Conservation (phyloP, 73 alveolate genomes). For the Blepharisma japonicum region DNA sequence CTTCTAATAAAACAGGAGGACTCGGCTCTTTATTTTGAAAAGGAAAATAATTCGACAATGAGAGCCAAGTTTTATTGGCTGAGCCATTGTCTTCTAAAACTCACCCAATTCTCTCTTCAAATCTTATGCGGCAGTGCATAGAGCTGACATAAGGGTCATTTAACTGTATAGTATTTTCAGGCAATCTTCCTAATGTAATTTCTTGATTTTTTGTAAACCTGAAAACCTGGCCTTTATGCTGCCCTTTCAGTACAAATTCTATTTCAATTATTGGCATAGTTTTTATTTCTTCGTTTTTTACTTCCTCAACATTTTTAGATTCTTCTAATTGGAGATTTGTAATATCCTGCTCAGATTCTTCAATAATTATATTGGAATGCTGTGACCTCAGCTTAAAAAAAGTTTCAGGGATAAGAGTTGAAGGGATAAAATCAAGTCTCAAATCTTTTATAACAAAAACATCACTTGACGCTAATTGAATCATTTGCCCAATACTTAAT, state of each 20-base stretch:
- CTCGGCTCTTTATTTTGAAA: not conserved
- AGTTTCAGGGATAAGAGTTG: no score
- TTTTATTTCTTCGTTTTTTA: not conserved
- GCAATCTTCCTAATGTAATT: conserved; percentile 2
- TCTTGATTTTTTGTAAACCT: not conserved
- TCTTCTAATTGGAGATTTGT: no score
- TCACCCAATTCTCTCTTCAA: not conserved
- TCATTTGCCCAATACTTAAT: not conserved
- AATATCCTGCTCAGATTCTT: no score
- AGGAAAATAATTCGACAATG: not conserved
- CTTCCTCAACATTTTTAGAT: not conserved
- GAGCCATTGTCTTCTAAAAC: not conserved
- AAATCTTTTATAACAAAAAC: not conserved
- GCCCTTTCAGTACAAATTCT: conserved; percentile 9
- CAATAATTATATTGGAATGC: no score
- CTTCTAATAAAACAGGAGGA: not conserved
- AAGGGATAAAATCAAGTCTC: no score
- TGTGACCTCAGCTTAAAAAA: no score
- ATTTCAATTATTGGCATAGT: not conserved
- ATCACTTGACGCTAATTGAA: conserved; percentile 17
- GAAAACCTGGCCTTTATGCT: conserved; percentile 5
- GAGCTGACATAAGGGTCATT: not conserved
- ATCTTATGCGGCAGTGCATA: not conserved
- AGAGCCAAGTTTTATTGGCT: conserved; percentile 8
- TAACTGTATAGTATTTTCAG: not conserved